phyloP scores from a whole-genome alignment of 768 basidiomycete species.

The Tylopilus rubrobrunneus region DNA sequence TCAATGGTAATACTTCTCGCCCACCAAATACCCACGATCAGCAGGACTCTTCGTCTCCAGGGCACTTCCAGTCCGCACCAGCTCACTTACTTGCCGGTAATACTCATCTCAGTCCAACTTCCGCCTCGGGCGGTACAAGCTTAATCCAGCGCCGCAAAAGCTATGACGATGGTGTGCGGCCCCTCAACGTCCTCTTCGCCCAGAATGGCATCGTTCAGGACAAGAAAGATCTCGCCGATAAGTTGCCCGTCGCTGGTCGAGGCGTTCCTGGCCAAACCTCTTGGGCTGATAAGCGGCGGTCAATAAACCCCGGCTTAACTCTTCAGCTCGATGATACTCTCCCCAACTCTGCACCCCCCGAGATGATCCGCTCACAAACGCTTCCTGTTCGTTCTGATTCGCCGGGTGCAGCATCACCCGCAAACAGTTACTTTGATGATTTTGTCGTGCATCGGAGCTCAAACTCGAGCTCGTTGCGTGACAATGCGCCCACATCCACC shows the following conservation, averaged over 20 bases:
- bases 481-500: slow-evolving; percentile 26
- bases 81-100: slow-evolving; percentile 1
- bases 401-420: slow-evolving; percentile 20
- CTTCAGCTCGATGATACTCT: slow-evolving; percentile 25
- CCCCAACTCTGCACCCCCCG: slow-evolving; percentile 17
- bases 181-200: slow-evolving; percentile 34
- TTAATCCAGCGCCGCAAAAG: slow-evolving; percentile 35
- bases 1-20: neutral
- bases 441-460: slow-evolving; percentile 16
- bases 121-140: slow-evolving; percentile 8
- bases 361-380: slow-evolving; percentile 31
- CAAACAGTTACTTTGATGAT: slow-evolving; percentile 13
- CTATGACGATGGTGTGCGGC: slow-evolving; percentile 42
- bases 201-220: slow-evolving; percentile 12
- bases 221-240: slow-evolving; percentile 9
- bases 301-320: slow-evolving; percentile 51
- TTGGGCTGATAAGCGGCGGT: slow-evolving; percentile 45
- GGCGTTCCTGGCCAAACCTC: slow-evolving; percentile 29
- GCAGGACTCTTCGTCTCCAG: neutral
- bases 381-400: slow-evolving; percentile 25
- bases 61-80: slow-evolving; percentile 17
- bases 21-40: neutral
- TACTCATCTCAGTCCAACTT: slow-evolving; percentile 23
- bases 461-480: slow-evolving; percentile 25
- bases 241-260: slow-evolving; percentile 13